phyloP scores from a whole-genome alignment of 805 yeast species.

The Millerozyma acaciae region DNA sequence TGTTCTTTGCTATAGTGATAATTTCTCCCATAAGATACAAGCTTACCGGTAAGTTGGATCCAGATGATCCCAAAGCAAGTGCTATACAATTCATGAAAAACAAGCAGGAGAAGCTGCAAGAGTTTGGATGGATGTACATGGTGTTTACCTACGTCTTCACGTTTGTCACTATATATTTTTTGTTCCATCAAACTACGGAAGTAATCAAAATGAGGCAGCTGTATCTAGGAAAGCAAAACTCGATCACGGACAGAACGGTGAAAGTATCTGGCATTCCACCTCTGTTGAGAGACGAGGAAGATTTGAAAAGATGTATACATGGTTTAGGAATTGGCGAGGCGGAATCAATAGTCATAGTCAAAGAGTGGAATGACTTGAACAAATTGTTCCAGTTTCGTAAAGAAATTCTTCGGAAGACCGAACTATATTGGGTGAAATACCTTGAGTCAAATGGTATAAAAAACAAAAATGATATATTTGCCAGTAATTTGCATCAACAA shows the following conservation, averaged over 20 bases:
- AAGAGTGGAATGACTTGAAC: slow-evolving; percentile 82
- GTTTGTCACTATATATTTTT: slow-evolving; percentile 50
- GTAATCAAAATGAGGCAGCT: slow-evolving; percentile 77
- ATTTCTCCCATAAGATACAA: slow-evolving; percentile 83
- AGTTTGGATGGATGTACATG: slow-evolving; percentile 80
- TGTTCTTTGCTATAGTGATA: slow-evolving; percentile 65
- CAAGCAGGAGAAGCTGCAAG: slow-evolving; percentile 1
- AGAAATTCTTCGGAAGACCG: slow-evolving; percentile 52
- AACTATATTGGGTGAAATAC: slow-evolving; percentile 69
- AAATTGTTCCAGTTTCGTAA: slow-evolving; percentile 57
- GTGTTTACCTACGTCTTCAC: slow-evolving; percentile 86
- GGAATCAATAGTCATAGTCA: slow-evolving; percentile 69
- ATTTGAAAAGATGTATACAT: slow-evolving; percentile 71
- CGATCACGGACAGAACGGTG: slow-evolving; percentile 88
- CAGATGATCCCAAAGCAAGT: slow-evolving; percentile 22
- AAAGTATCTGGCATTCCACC: slow-evolving; percentile 86
- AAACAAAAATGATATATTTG: slow-evolving; percentile 25
- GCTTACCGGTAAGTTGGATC: slow-evolving; percentile 61
- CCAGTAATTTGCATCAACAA: slow-evolving; percentile 22
- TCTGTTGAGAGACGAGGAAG: slow-evolving; percentile 66
- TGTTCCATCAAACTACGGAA: slow-evolving; percentile 66
- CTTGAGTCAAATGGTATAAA: slow-evolving; percentile 37
- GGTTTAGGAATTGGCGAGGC: slow-evolving; percentile 77
- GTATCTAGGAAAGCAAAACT: slow-evolving; percentile 79
- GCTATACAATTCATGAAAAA: slow-evolving; percentile 7